A percentile compares a stretch with the other conserved stretches of the same genome.
phyloP scores from a whole-genome alignment of 768 basidiomycete genomes.

The Polyporus arcularius region DNA sequence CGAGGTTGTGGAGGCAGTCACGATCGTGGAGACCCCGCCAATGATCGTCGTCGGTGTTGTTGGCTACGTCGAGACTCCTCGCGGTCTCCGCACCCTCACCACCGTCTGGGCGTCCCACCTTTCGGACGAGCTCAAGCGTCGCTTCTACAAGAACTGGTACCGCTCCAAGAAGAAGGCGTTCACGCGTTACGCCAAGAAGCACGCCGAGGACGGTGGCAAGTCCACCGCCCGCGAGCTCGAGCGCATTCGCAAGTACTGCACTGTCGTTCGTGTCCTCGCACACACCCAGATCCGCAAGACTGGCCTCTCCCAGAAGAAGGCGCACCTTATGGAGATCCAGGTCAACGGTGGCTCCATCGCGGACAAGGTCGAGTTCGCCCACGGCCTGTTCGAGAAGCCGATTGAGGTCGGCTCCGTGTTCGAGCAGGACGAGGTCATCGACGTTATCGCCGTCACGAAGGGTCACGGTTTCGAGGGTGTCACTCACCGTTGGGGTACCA shows the following conservation, averaged over 20 bases:
- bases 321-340: constrained; percentile 99
- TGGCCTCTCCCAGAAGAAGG: constrained; percentile 97
- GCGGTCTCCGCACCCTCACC: constrained; percentile 97
- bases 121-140: constrained; percentile 95
- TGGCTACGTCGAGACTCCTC: constrained; percentile 99
- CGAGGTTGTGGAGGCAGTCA: constrained; percentile 98
- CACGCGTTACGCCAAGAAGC: constrained; percentile 99
- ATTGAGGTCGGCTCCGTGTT: constrained; percentile 84
- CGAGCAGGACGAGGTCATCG: constrained; percentile 96
- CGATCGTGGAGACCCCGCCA: constrained; percentile 94
- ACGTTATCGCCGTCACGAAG: constrained; percentile 97
- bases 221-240: constrained; percentile 94
- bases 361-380: constrained; percentile 97
- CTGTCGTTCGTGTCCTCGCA: constrained; percentile 98
- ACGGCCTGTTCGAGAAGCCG: constrained; percentile 95
- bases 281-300: constrained; percentile 99
- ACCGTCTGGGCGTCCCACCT: constrained; percentile 99
- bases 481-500: constrained; percentile 98
- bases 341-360: constrained; percentile 95
- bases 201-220: constrained; percentile 92
- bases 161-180: constrained; percentile 99
- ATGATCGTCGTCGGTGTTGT: constrained; percentile 97
- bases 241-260: constrained; percentile 99
- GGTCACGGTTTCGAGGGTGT: constrained; percentile 99
- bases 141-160: constrained; percentile 99